Percentiles rank a stretch among this genome's conserved stretches.
These are phyloP conservation scores for Populus deltoides DNA, from an alignment of 345 rosid species.

Conservation along the genomic window DNA sequence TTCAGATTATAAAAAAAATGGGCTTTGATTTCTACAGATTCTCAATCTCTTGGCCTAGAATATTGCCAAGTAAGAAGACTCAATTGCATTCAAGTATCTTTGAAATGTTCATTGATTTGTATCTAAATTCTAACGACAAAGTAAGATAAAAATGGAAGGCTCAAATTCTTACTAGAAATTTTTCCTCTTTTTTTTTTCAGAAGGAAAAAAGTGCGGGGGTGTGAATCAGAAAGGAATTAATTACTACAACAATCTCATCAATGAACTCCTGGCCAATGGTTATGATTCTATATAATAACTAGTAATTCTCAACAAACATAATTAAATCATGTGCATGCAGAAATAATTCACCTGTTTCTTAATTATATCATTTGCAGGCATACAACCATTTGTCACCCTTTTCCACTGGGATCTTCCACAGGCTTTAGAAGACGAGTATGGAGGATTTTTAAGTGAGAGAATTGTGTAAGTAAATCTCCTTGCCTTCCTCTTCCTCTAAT, in stretches of 20 bases:
- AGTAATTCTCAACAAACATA: not conserved
- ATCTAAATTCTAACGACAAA: too few species aligned
- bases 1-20: not conserved
- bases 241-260: conserved; percentile 32
- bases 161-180: too few species aligned
- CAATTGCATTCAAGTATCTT: not conserved
- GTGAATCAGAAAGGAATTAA: conserved; percentile 26
- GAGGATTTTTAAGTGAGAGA: not conserved
- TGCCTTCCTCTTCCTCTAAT: too few species aligned
- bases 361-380: not conserved
- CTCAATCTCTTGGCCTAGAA: conserved; percentile 39
- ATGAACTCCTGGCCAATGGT: conserved; percentile 25
- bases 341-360: not conserved
- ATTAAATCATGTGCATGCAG: not conserved
- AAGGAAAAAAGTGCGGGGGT: conserved; percentile 20
- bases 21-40: conserved; percentile 19
- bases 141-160: too few species aligned
- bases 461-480: not conserved
- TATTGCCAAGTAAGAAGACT: conserved; percentile 28
- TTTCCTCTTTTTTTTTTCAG: conserved; percentile 7
- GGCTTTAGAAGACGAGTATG: not conserved
- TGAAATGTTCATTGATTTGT: too few species aligned
- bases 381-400: not conserved
- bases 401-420: conserved; percentile 4
- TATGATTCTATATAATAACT: too few species aligned